phyloP scores from a whole-genome alignment of 129 eudicot species.

The Logfia minima region DNA sequence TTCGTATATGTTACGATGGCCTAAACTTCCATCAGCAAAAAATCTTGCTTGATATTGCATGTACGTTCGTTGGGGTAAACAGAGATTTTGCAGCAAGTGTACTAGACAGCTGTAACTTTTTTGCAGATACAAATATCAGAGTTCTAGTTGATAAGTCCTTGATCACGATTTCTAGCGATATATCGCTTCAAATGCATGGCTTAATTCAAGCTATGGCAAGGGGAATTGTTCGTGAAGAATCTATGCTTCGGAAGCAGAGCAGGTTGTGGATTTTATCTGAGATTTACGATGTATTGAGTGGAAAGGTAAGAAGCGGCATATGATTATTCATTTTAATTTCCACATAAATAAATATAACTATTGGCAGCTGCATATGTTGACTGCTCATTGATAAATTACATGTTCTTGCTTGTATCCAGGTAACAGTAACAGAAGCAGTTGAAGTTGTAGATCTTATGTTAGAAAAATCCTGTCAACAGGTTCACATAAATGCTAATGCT shows the following conservation, averaged over 20 bases:
- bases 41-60: slow-evolving; percentile 8
- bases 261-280: slow-evolving; percentile 8
- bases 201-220: slow-evolving; percentile 17
- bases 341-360: no score
- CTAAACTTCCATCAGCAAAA: background rate
- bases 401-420: background rate
- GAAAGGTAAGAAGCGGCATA: background rate
- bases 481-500: background rate
- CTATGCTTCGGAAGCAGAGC: background rate
- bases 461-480: background rate
- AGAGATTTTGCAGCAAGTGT: background rate
- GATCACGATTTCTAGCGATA: background rate
- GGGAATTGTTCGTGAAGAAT: slow-evolving; percentile 22
- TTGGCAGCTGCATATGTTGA: background rate
- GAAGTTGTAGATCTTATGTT: background rate
- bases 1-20: slow-evolving; percentile 1
- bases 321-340: no score
- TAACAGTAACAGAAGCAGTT: background rate
- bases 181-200: slow-evolving; percentile 4
- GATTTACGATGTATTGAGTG: background rate
- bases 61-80: background rate
- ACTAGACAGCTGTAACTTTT: background rate
- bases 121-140: background rate
- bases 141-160: slow-evolving; percentile 2
- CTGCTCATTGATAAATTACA: background rate